Conservation (phyloP, 257 asterid species). For the Vinca minor region DNA sequence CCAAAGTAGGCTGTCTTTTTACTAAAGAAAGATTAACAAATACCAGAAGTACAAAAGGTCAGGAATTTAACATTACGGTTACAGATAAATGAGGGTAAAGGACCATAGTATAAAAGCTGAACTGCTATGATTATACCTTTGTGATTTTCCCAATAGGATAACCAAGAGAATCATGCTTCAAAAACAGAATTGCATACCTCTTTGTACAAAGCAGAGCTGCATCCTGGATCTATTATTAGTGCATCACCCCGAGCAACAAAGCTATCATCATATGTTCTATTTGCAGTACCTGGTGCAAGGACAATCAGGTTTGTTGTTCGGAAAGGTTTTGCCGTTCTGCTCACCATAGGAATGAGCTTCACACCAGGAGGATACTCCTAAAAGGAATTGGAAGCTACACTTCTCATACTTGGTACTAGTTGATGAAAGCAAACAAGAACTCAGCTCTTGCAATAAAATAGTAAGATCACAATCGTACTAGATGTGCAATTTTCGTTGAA, state of each 20-base stretch:
- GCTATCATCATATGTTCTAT: conserved; percentile 21
- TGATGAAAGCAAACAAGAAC: not conserved
- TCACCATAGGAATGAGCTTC: conserved; percentile 73
- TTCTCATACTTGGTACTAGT: conserved; percentile 2
- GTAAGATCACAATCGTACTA: not conserved
- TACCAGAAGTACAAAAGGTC: not conserved
- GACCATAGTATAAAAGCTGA: not conserved
- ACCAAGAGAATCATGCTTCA: conserved; percentile 1
- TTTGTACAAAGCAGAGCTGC: conserved; percentile 57
- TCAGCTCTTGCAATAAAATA: not conserved
- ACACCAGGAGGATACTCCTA: conserved; percentile 94
- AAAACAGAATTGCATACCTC: conserved; percentile 41
- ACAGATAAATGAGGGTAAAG: not conserved
- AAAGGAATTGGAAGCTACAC: conserved; percentile 12
- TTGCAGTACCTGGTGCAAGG: conserved; percentile 40
- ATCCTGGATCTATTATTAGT: conserved; percentile 90
- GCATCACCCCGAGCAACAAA: conserved; percentile 72
- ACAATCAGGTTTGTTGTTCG: conserved; percentile 70
- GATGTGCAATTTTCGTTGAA: not conserved
- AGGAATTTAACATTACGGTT: not conserved
- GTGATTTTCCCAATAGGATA: not conserved
- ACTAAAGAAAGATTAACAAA: not conserved
- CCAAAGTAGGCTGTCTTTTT: too few species aligned
- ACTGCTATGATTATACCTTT: not conserved
- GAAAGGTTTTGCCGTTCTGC: conserved; percentile 82